A percentile compares a stretch with the other conserved stretches of the same genome.
phyloP scores from a whole-genome alignment of 192 early-diverging fungal genomes.

The Chytriomyces hyalinus region DNA sequence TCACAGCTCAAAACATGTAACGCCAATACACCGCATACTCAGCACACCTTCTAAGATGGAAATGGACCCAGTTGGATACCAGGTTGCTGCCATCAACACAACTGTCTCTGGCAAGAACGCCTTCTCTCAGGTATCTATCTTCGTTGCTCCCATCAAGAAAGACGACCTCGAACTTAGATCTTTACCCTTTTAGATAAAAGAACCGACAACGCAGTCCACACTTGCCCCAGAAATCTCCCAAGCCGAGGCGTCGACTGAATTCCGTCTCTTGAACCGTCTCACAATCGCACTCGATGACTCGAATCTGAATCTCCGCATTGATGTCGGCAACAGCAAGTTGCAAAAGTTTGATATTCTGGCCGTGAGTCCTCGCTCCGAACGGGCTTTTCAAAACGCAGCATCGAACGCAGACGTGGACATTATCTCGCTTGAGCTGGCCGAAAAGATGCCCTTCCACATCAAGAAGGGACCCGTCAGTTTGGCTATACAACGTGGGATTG shows the following conservation, averaged over 20 bases:
- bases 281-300: slow-evolving; percentile 66
- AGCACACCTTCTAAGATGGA: neutral
- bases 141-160: neutral
- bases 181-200: neutral
- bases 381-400: slow-evolving; percentile 69
- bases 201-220: slow-evolving; percentile 21
- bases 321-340: slow-evolving; percentile 26
- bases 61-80: slow-evolving; percentile 59
- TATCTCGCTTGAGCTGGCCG: slow-evolving; percentile 74
- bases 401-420: slow-evolving; percentile 76
- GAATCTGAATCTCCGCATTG: slow-evolving; percentile 47
- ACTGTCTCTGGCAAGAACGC: slow-evolving; percentile 52
- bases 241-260: slow-evolving; percentile 20
- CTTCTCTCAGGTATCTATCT: slow-evolving; percentile 27
- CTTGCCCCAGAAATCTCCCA: slow-evolving; percentile 32
- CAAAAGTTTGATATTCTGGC: slow-evolving; percentile 69
- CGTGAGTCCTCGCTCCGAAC: slow-evolving; percentile 73
- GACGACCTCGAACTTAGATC: too few relatives aligned
- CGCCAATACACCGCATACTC: neutral
- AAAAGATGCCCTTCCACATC: slow-evolving; percentile 71
- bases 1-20: slow-evolving; percentile 36
- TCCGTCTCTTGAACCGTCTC: slow-evolving; percentile 63
- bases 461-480: slow-evolving; percentile 67
- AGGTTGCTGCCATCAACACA: slow-evolving; percentile 61
- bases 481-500: slow-evolving; percentile 76